These are phyloP conservation scores for Rhizopus delemar DNA, from an alignment of 371 early-diverging fungal species.

Conservation along the genomic window DNA sequence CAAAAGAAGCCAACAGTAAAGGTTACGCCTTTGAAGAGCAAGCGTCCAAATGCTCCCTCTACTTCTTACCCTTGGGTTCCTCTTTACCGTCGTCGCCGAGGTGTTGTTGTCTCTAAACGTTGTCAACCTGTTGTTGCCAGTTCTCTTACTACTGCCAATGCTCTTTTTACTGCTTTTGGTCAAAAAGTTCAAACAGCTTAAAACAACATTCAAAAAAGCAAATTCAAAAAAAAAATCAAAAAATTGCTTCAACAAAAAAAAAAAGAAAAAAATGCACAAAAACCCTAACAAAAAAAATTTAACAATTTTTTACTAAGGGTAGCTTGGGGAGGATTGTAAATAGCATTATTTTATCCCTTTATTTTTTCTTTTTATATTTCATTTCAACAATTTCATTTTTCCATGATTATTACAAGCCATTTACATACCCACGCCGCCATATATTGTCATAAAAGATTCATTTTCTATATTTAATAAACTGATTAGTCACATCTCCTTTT, in stretches of 20 bases:
- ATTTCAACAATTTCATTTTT: constrained; percentile 4
- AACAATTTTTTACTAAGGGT: constrained; percentile 1
- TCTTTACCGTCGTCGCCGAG: constrained; percentile 33
- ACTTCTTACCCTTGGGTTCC: constrained; percentile 39
- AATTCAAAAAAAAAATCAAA: constrained; percentile 7
- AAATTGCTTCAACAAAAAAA: constrained; percentile 1
- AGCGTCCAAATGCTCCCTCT: constrained; percentile 30
- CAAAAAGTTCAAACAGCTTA: constrained; percentile 21
- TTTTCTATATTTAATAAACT: constrained; percentile 4
- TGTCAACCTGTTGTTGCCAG: constrained; percentile 42
- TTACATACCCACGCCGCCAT: constrained; percentile 32
- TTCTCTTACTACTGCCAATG: constrained; percentile 30
- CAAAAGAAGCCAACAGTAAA: constrained; percentile 22
- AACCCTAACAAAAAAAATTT: constrained; percentile 20
- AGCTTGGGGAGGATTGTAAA: constrained; percentile 41
- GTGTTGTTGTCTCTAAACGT: constrained; percentile 34
- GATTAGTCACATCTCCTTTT: constrained; percentile 13
- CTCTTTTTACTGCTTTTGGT: constrained; percentile 22
- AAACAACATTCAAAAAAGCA: not conserved
- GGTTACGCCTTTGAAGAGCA: constrained; percentile 16
- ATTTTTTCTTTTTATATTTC: constrained; percentile 16
- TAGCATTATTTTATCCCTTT: constrained; percentile 14
- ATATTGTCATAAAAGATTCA: constrained; percentile 9
- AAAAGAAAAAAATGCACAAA: not conserved
- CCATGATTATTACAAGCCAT: constrained; percentile 21